Conservation (phyloP, 176 grass and related monocot species). For the Eleusine indica region DNA sequence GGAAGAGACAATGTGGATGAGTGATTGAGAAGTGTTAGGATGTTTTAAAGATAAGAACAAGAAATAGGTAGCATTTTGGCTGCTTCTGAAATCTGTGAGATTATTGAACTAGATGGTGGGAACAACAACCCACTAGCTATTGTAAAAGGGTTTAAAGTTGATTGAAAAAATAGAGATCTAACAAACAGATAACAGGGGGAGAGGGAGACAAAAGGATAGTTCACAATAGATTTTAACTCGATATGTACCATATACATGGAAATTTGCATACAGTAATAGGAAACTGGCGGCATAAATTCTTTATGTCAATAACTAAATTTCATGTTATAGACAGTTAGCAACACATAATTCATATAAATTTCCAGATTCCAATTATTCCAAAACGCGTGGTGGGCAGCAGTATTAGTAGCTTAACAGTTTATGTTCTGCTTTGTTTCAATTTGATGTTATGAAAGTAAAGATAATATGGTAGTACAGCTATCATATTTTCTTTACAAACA, state of each 20-base stretch:
- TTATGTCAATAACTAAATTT: background rate
- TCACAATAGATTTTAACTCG: background rate
- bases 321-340: background rate
- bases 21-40: background rate
- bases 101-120: conserved; percentile 25
- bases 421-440: background rate
- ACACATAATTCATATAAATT: background rate
- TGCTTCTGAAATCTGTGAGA: conserved; percentile 29
- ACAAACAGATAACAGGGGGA: too few species aligned
- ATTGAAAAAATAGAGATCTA: conserved; percentile 9
- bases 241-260: background rate
- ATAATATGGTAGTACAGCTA: background rate
- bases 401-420: conserved; percentile 29
- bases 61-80: conserved; percentile 19
- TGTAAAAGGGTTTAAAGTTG: conserved; percentile 31
- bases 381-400: background rate
- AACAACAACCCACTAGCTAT: conserved; percentile 17
- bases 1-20: conserved; percentile 12
- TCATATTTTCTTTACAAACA: conserved; percentile 17
- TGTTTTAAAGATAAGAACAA: conserved; percentile 1
- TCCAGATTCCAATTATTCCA: conserved; percentile 4
- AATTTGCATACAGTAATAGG: conserved; percentile 9
- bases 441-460: conserved; percentile 12
- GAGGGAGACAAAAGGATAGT: too few species aligned
- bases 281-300: background rate